These are phyloP conservation scores for Ananas comosus DNA, from an alignment of 176 grass and related monocot species.

Conservation along the genomic window DNA sequence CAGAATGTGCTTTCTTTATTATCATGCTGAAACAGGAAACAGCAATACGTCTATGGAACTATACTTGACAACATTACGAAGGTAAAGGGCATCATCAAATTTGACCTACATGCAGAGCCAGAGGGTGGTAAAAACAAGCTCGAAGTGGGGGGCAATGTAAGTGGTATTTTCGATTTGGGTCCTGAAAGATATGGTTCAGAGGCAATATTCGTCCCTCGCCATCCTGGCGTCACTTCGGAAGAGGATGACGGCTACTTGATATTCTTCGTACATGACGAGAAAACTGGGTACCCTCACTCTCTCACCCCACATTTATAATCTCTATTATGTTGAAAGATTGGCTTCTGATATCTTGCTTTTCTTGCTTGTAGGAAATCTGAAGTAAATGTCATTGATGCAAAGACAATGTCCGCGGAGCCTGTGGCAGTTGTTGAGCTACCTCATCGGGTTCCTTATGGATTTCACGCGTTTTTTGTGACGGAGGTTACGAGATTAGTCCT, in stretches of 20 bases:
- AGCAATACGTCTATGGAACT: conserved; percentile 58
- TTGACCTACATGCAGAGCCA: conserved; percentile 65
- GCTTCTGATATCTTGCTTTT: neutral
- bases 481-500: conserved; percentile 33
- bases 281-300: conserved; percentile 52
- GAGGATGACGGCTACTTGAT: conserved; percentile 91
- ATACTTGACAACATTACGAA: conserved; percentile 59
- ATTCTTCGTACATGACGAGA: conserved; percentile 83
- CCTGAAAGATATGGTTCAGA: conserved; percentile 67
- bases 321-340: neutral
- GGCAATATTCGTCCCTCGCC: conserved; percentile 76
- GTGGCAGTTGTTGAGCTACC: conserved; percentile 82
- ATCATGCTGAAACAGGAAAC: conserved; percentile 48
- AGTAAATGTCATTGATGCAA: conserved; percentile 82
- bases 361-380: conserved; percentile 59
- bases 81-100: conserved; percentile 71
- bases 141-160: conserved; percentile 72
- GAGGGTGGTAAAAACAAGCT: conserved; percentile 51
- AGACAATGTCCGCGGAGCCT: conserved; percentile 75
- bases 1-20: neutral
- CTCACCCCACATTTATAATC: neutral
- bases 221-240: conserved; percentile 46
- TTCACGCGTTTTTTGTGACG: conserved; percentile 84
- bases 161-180: conserved; percentile 66
- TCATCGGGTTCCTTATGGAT: conserved; percentile 71